Percentiles rank a stretch among this genome's conserved stretches.
Evolutionary conservation across 192 early-diverging fungal genomes (phyloP).

Genomic region (Phlyctochytrium planicorne): DNA sequence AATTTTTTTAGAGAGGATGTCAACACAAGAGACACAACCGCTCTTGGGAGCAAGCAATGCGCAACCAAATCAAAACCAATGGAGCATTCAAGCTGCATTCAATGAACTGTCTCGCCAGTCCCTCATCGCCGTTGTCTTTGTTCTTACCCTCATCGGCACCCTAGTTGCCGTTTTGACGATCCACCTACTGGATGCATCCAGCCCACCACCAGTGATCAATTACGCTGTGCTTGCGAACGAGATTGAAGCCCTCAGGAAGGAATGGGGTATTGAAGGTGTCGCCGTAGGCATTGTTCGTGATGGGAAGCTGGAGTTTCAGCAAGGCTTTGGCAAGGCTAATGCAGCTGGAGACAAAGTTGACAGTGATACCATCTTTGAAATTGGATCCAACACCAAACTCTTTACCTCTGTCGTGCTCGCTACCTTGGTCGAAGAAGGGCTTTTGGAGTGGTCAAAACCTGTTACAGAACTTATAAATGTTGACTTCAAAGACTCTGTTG

Average conservation of each 20-base stretch:
- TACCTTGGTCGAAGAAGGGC: constrained; percentile 6
- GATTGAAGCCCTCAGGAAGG: constrained; percentile 6
- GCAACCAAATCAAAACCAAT: too few relatives aligned
- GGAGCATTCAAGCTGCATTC: too few relatives aligned
- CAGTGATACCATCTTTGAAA: constrained; percentile 16
- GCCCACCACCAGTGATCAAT: neutral
- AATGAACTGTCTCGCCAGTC: too few relatives aligned
- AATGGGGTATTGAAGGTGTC: constrained; percentile 8
- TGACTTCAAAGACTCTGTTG: constrained; percentile 13
- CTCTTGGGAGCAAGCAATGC: too few relatives aligned
- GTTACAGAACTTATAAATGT: neutral
- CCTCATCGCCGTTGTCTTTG: neutral
- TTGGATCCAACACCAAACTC: constrained; percentile 22
- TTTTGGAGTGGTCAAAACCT: neutral
- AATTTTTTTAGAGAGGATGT: too few relatives aligned
- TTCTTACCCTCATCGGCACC: neutral
- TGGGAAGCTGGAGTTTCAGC: constrained; percentile 2
- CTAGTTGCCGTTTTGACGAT: neutral
- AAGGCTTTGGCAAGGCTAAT: constrained; percentile 16
- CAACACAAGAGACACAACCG: too few relatives aligned
- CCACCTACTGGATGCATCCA: neutral
- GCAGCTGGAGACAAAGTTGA: constrained; percentile 14
- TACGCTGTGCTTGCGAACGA: neutral
- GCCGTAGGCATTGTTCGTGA: constrained; percentile 18
- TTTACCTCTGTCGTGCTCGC: constrained; percentile 14